Base-by-base conservation (phyloP, 352 stramenopile genomes). In the Phytopythium boreale region DNA sequence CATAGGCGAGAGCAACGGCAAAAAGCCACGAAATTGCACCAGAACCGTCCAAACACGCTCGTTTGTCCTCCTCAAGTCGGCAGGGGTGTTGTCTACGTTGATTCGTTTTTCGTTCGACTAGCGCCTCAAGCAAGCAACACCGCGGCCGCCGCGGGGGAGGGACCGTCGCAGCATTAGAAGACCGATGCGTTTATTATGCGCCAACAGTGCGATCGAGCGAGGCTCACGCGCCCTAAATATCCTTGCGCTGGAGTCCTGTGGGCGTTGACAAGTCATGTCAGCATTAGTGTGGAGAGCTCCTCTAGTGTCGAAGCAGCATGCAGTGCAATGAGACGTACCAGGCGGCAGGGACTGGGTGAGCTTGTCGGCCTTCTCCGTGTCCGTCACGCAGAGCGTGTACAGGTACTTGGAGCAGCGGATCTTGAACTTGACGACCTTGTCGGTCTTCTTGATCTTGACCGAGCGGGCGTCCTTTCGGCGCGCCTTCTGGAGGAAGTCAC, bases 331-430 rank as follows among this genome's bases (percentile, higher is more conserved):
- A 10, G 15, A 56, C 82, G 62, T 79, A 93, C 97, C 97, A 78
- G 97, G 97, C 59, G 98, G 98, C 69, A 99, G 88, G 67, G 96
- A 99, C 88, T 99, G 97, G 65, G 96, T 99, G 64, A 99, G 93
- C 89, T 99, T 99, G 77, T 99, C 97, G 31, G 98, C 98, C 95
- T 99, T 99, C 82, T 99, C 97, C 56, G 88, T 91, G 86, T 99
- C 97, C 50, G 89, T 97, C 60, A 99, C 97, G 66, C 96, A 96
- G 36, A 99, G 86, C 62, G 98, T 99, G 90, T 99, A 99, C 72
- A 99, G 88, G 80, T 99, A 98, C 80, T 96, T 96, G 74, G 90
- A 98, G 96, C 97, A 99, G 75, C 98, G 95, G 80, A 99, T 99
- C 92, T 99, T 99, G 92, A 99, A 99, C 92, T 99, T 99, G 79